Evolutionary conservation across 345 rosid species (phyloP), one percentile per base, ranked within the genome.

Genomic region (Triadica sebifera): DNA sequence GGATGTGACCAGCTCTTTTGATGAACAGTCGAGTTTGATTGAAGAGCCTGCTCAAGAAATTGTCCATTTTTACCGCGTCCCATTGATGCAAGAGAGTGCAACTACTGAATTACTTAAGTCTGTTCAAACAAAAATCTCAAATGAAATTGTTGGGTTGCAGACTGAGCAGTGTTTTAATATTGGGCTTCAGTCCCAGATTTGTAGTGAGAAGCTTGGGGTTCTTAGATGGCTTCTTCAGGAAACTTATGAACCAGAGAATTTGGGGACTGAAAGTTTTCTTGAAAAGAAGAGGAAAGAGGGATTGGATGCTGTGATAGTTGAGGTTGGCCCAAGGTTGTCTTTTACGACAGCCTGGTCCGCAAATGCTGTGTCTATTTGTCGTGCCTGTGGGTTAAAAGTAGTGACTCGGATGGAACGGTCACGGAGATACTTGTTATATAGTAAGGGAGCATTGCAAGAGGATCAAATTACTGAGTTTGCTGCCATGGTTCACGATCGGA

Each of bases 271-370:
- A 67, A 91, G 97, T 82, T 92, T 92, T 84, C 93, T 94, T 0
- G 94, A 83, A 81, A 91, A 75, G 91, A 89, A 86, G 87, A 86
- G 49, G 75, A 89, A 85, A 58, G 91, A 86, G 74, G 91, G 91
- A 49, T 79, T 92, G 63, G 74, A 74, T 77, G 73, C 83, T 41
- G 85, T 81, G 52, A 87, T 91, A 24, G 79, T 89, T 67, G 98
- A 94, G 86, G 97, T 90, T 73, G 97, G 97, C 66, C 97, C 98
- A 0, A 81, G 97, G 74, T 64, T 94, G 75, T 94, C 98, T 12
- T 94, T 94, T 71, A 89, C 97, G 5, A 92, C 98, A 29, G 97
- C 97, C 2, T 94, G 97, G 98, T 94, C 98, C 29, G 73, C 93
- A 6, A 94, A 94, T 83, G 97, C 93, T 19, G 97, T 94, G 41